Evolutionary conservation across 768 basidiomycete species (phyloP).

Genomic region (Fistulinella prunicolor): DNA sequence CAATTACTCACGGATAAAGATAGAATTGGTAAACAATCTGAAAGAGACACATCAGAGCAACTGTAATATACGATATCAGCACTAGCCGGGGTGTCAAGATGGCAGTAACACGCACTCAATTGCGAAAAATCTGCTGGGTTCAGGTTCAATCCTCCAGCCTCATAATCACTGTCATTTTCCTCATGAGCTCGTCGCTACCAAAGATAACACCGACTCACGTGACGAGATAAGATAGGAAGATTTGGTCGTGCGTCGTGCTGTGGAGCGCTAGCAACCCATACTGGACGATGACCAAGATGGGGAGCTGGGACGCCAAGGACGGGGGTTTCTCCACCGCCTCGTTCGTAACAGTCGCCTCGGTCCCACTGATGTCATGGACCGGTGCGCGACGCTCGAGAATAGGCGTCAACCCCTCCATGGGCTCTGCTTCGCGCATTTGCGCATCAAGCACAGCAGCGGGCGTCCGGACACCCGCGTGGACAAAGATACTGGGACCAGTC

Average conservation of each 20-base stretch:
- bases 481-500: slow-evolving; percentile 71
- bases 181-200: not conserved
- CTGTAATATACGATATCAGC: slow-evolving; percentile 37
- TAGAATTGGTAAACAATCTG: slow-evolving; percentile 92
- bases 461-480: slow-evolving; percentile 76
- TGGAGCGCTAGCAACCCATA: slow-evolving; percentile 89
- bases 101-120: slow-evolving; percentile 55
- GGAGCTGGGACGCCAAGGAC: slow-evolving; percentile 71
- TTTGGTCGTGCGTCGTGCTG: slow-evolving; percentile 85
- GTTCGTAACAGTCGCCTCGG: slow-evolving; percentile 33
- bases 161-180: slow-evolving; percentile 56
- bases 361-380: slow-evolving; percentile 23
- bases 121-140: slow-evolving; percentile 91
- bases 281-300: slow-evolving; percentile 82
- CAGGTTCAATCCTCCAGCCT: slow-evolving; percentile 85
- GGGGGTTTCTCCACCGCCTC: slow-evolving; percentile 52
- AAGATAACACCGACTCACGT: slow-evolving; percentile 18
- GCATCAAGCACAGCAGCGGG: slow-evolving; percentile 77
- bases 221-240: slow-evolving; percentile 89
- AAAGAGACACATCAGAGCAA: slow-evolving; percentile 90
- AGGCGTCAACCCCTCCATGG: slow-evolving; percentile 42
- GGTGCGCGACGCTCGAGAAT: slow-evolving; percentile 48
- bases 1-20: slow-evolving; percentile 71
- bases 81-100: not conserved
- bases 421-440: slow-evolving; percentile 49